These are phyloP conservation scores for Crucihimalaya himalaica DNA, from an alignment of 345 rosid species.

Conservation along the genomic window DNA sequence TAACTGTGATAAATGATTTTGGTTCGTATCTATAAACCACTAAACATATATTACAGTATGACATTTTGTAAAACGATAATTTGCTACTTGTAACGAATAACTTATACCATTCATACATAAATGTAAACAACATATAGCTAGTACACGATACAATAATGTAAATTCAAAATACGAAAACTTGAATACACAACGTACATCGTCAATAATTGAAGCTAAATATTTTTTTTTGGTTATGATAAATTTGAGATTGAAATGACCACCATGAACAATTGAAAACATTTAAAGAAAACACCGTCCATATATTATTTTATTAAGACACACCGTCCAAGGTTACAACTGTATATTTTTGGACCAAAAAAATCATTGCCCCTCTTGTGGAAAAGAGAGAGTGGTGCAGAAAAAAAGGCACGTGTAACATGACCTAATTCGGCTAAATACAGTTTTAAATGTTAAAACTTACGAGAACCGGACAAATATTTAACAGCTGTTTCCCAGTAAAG, in stretches of 20 bases:
- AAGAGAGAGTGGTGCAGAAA: slow-evolving; percentile 28
- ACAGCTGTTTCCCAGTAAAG: slow-evolving; percentile 31
- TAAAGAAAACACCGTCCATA: slow-evolving; percentile 30
- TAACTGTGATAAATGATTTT: no score
- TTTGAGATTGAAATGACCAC: slow-evolving; percentile 15
- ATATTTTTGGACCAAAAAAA: background rate
- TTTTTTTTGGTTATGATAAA: background rate
- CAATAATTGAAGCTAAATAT: slow-evolving; percentile 14
- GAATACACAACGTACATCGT: slow-evolving; percentile 6
- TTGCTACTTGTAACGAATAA: background rate
- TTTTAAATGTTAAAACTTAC: background rate
- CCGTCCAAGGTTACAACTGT: slow-evolving; percentile 36
- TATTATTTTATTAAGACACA: slow-evolving; percentile 25
- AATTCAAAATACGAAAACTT: background rate
- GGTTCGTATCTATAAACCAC: background rate
- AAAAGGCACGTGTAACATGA: slow-evolving; percentile 43
- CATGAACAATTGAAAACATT: background rate
- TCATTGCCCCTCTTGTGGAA: slow-evolving; percentile 29
- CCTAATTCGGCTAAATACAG: slow-evolving; percentile 21
- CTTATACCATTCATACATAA: no score
- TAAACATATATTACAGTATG: no score
- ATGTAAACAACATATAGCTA: background rate
- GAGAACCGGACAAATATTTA: slow-evolving; percentile 10
- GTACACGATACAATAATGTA: background rate
- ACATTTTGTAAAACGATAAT: no score